phyloP scores from a whole-genome alignment of 441 rosid genomes.

The Manihot esculenta region DNA sequence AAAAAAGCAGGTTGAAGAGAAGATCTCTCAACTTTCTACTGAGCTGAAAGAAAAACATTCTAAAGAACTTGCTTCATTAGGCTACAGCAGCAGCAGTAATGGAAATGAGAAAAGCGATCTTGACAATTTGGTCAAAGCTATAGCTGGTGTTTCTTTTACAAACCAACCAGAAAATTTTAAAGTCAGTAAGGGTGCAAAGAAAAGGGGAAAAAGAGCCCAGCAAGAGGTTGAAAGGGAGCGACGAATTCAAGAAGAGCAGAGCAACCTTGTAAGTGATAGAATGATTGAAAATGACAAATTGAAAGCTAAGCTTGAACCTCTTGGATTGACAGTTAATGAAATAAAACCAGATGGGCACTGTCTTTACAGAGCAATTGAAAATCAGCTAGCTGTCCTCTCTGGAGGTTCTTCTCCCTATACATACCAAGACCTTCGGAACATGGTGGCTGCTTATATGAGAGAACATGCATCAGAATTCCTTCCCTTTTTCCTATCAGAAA shows the following conservation, averaged over 20 bases:
- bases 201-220: slow-evolving; percentile 81
- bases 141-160: slow-evolving; percentile 76
- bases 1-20: slow-evolving; percentile 94
- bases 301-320: slow-evolving; percentile 67
- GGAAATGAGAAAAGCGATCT: slow-evolving; percentile 59
- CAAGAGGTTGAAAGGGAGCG: slow-evolving; percentile 89
- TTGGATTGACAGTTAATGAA: slow-evolving; percentile 62
- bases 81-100: slow-evolving; percentile 43
- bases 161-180: slow-evolving; percentile 56
- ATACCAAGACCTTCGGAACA: slow-evolving; percentile 63
- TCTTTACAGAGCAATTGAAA: slow-evolving; percentile 86
- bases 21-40: slow-evolving; percentile 61
- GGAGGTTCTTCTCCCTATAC: slow-evolving; percentile 65
- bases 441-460: slow-evolving; percentile 88
- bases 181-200: slow-evolving; percentile 73
- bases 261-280: slow-evolving; percentile 61
- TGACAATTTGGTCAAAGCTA: slow-evolving; percentile 75
- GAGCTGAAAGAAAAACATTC: slow-evolving; percentile 80
- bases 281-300: slow-evolving; percentile 64
- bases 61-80: slow-evolving; percentile 72
- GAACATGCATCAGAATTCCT: slow-evolving; percentile 54
- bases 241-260: slow-evolving; percentile 87
- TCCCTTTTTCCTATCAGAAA: slow-evolving; percentile 70
- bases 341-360: slow-evolving; percentile 93
- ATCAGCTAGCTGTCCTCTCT: slow-evolving; percentile 61